These are phyloP conservation scores for Avena sativa DNA, from an alignment of 176 grass and related monocot genomes.

Conservation along the genomic window DNA sequence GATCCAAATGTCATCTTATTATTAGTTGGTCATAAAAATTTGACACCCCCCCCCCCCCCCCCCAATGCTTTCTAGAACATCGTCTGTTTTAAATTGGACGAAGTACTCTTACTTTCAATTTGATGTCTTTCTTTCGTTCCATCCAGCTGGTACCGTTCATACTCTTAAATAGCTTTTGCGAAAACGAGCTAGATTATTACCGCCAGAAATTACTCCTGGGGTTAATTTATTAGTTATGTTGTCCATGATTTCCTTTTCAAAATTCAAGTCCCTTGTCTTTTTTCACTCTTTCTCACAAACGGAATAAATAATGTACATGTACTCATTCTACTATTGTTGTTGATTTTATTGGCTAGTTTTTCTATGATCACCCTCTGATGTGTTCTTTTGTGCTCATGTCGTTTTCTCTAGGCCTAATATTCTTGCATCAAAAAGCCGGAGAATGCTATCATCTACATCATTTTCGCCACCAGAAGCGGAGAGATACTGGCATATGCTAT, in stretches of 20 bases:
- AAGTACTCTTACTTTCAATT: background rate
- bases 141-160: background rate
- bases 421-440: background rate
- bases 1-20: background rate
- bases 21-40: background rate
- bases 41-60: too few relatives aligned
- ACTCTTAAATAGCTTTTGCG: background rate
- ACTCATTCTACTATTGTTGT: background rate
- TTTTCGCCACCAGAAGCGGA: background rate
- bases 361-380: background rate
- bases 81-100: background rate
- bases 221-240: background rate
- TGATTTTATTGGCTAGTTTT: background rate
- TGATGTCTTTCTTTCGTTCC: background rate
- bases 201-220: too few relatives aligned
- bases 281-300: too few relatives aligned
- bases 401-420: background rate
- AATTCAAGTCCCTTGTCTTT: background rate
- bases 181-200: background rate
- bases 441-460: background rate
- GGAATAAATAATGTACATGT: background rate
- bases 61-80: background rate
- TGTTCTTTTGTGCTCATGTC: background rate
- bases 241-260: background rate
- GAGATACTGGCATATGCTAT: background rate